Base-by-base conservation (phyloP, 192 early-diverging fungal species). In the Phycomyces blakesleeanus region DNA sequence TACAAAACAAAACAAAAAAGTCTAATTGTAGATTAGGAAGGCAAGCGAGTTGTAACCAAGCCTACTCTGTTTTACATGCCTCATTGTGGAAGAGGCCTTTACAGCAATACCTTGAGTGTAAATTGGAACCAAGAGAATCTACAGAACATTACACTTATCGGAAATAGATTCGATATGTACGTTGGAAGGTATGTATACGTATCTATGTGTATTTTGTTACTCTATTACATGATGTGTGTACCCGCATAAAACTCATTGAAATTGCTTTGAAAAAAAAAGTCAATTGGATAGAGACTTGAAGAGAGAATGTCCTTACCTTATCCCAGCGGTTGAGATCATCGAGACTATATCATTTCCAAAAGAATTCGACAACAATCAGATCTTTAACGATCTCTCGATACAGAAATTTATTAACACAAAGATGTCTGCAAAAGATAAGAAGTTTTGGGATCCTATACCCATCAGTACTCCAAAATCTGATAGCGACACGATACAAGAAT, bases 11-110 rank as follows among this genome's bases (percentile, higher is more conserved):
- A 54, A 2, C 21, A 26, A 26, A 6, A 5, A 3, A 34, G 29
- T 34, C 29, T 7, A 34, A 34, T 7, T 34, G 29, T 34, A 7
- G 29, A 11, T 15, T 25, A 68, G 66, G 20, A 67, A 27, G 59
- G 68, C 26, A 65, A 66, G 15, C 22, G 68, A 26, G 26, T 55
- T 15, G 68, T 75, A 11, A 47, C 27, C 1, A 29, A 51, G 11
- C 27, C 55, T 0, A 75, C 73, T 10, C 24, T 75, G 6, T 75
- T 75, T 61, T 75, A 75, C 44, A 75, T 75, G 73, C 73, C 73
- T 12, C 73, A 75, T 51, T 75, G 73, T 62, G 57, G 59, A 41
- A 42, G 62, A 21, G 54, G 42, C 6, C 41, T 67, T 5, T 75
- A 75, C 24, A 75, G 68, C 39, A 75, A 75, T 40, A 58, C 64